These are phyloP conservation scores for Penicilliopsis zonata DNA, from an alignment of 495 filamentous ascomycete genomes.

Conservation along the genomic window DNA sequence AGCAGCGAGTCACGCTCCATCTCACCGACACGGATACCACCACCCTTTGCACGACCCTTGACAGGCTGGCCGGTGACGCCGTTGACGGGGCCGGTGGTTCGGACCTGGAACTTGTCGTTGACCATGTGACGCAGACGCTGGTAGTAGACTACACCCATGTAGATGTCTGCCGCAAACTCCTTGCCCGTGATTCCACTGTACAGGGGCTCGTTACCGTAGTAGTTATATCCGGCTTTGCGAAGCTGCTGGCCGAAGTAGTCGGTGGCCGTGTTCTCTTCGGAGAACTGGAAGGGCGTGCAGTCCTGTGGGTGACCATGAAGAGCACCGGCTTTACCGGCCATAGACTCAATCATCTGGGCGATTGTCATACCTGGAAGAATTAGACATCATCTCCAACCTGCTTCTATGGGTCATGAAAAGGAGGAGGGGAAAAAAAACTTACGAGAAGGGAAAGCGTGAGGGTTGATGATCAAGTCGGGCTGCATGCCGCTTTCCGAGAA, in stretches of 20 bases:
- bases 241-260: constrained; percentile 96
- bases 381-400: neutral
- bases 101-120: constrained; percentile 97
- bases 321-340: constrained; percentile 89
- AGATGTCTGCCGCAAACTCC: constrained; percentile 91
- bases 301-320: constrained; percentile 93
- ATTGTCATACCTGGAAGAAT: constrained; percentile 74
- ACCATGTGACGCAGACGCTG: constrained; percentile 98
- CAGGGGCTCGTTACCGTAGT: constrained; percentile 96
- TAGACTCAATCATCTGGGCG: constrained; percentile 96
- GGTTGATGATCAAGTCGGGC: constrained; percentile 97
- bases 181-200: constrained; percentile 93
- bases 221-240: constrained; percentile 89
- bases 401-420: neutral
- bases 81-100: constrained; percentile 86
- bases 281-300: constrained; percentile 86
- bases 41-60: constrained; percentile 89
- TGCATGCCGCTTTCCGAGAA: constrained; percentile 96
- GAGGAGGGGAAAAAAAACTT: constrained; percentile 10
- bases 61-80: constrained; percentile 88
- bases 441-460: constrained; percentile 98
- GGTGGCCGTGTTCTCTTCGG: constrained; percentile 79
- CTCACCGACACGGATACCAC: constrained; percentile 96
- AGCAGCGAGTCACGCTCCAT: constrained; percentile 96
- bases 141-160: constrained; percentile 94